A percentile compares a stretch with the other conserved stretches of the same genome.
Evolutionary conservation across 805 yeast species (phyloP).

Genomic region (Starmerella ratchasimensis): DNA sequence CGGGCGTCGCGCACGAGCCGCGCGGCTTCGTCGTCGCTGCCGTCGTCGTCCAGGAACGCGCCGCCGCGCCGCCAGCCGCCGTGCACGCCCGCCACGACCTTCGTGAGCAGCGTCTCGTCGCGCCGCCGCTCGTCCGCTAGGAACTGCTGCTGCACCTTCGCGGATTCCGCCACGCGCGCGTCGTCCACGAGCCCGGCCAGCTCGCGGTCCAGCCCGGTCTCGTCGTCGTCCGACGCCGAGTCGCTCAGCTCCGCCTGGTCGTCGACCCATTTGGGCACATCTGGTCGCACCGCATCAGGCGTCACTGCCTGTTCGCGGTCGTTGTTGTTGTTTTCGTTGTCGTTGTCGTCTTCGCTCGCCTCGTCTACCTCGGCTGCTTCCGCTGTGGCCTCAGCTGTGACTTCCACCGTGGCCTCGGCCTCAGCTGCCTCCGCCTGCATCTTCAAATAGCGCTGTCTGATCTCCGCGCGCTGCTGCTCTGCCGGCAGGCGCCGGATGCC

Average conservation of each 20-base stretch:
- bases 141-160: constrained; percentile 8
- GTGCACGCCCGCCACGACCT: constrained; percentile 17
- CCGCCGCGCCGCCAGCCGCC: constrained; percentile 18
- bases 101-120: constrained; percentile 16
- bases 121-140: constrained; percentile 15
- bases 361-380: too few relatives aligned
- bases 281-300: background rate
- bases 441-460: constrained; percentile 4
- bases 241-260: constrained; percentile 21
- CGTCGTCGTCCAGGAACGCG: constrained; percentile 11
- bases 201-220: constrained; percentile 7
- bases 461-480: background rate
- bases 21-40: constrained; percentile 1
- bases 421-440: constrained; percentile 5
- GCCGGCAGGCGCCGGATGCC: background rate
- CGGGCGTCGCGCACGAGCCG: constrained; percentile 5
- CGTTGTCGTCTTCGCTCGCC: too few relatives aligned
- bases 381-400: too few relatives aligned
- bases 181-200: constrained; percentile 17
- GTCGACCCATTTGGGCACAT: constrained; percentile 9
- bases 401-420: too few relatives aligned
- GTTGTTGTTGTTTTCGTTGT: too few relatives aligned
- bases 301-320: background rate
- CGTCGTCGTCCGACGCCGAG: too few relatives aligned
- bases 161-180: background rate